Percentiles rank a stretch among this genome's conserved stretches.
Evolutionary conservation across 306 rosid genomes (phyloP).

Genomic region (Cucumis cinereus): DNA sequence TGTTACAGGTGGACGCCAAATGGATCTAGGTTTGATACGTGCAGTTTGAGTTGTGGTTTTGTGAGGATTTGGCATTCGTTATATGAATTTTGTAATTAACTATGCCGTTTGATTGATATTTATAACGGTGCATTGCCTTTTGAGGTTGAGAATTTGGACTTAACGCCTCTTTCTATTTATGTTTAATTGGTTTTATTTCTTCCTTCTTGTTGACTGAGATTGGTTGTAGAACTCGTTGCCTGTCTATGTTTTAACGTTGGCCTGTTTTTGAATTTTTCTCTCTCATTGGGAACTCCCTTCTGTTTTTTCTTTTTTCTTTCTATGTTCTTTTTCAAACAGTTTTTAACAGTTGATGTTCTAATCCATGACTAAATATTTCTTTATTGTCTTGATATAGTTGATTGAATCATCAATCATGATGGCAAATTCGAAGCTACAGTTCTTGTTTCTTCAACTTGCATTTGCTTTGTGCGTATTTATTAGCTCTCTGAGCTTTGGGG

Average conservation of each 20-base stretch:
- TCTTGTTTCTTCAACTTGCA: slow-evolving; percentile 26
- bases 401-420: slow-evolving; percentile 14
- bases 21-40: background rate
- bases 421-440: slow-evolving; percentile 20
- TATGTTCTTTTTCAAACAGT: background rate
- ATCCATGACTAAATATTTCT: background rate
- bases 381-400: slow-evolving; percentile 4
- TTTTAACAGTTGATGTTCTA: background rate
- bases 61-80: background rate
- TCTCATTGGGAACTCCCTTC: background rate
- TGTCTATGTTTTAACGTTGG: background rate
- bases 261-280: background rate
- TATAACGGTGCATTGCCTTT: background rate
- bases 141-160: background rate
- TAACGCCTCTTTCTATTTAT: background rate
- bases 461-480: slow-evolving; percentile 34
- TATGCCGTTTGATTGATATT: background rate
- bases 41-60: background rate
- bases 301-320: background rate
- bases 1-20: background rate
- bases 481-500: slow-evolving; percentile 28
- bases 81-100: background rate
- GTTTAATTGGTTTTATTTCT: background rate
- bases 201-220: background rate
- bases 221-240: background rate